phyloP scores from a whole-genome alignment of 441 rosid species.

The Populus hybrid region DNA sequence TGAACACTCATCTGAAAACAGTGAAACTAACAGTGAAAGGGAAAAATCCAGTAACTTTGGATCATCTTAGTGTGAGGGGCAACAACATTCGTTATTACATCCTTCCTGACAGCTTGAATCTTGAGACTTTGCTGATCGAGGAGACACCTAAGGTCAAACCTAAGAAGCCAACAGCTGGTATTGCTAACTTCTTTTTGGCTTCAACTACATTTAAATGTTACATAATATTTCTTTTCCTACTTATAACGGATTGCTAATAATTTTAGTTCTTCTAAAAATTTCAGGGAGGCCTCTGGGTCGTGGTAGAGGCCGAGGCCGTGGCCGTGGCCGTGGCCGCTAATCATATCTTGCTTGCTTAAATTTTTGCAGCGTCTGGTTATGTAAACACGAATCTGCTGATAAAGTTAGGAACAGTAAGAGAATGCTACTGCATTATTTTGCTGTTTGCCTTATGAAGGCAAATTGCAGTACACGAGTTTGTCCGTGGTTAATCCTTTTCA shows the following conservation, averaged over 20 bases:
- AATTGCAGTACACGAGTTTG: slow-evolving; percentile 2
- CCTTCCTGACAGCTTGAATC: slow-evolving; percentile 96
- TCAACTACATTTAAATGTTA: not conserved
- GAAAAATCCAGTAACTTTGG: slow-evolving; percentile 81
- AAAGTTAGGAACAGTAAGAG: slow-evolving; percentile 16
- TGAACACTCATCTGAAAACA: slow-evolving; percentile 93
- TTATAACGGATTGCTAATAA: slow-evolving; percentile 3
- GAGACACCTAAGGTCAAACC: slow-evolving; percentile 94
- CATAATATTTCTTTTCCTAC: not conserved
- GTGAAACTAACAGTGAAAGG: slow-evolving; percentile 93
- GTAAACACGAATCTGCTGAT: slow-evolving; percentile 23
- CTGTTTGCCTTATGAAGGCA: not conserved
- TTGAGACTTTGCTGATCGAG: slow-evolving; percentile 90
- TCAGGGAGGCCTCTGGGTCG: slow-evolving; percentile 86
- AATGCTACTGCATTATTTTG: not conserved
- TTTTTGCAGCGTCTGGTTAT: slow-evolving; percentile 22
- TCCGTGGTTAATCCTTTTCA: not conserved
- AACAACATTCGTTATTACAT: slow-evolving; percentile 94
- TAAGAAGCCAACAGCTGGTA: slow-evolving; percentile 95
- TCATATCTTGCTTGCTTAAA: slow-evolving; percentile 1
- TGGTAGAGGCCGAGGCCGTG: slow-evolving; percentile 92
- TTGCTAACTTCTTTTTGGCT: not conserved
- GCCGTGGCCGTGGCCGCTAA: slow-evolving; percentile 85
- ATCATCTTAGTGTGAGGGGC: slow-evolving; percentile 95
- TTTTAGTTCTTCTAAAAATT: slow-evolving; percentile 6